Conservation (phyloP, 768 basidiomycete genomes). For the Gyrodon lividus region DNA sequence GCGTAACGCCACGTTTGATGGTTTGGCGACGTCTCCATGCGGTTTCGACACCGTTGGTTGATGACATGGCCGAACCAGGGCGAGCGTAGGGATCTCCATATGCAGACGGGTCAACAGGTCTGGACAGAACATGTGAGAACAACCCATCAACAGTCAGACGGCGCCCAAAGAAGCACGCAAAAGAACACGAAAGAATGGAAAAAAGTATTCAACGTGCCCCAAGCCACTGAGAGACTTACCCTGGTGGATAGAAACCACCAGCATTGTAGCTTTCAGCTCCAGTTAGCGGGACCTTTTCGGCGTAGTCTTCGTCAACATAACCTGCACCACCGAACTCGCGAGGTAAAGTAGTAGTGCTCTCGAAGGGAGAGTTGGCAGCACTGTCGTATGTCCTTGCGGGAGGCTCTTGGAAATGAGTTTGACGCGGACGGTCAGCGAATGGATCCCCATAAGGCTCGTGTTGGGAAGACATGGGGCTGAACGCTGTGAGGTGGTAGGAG, state of each 20-base stretch:
- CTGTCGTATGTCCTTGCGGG: slow-evolving; percentile 45
- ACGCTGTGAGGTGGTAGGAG: neutral
- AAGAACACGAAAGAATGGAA: slow-evolving; percentile 10
- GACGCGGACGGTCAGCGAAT: slow-evolving; percentile 67
- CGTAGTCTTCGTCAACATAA: slow-evolving; percentile 65
- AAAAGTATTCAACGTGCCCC: neutral
- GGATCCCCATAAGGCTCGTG: slow-evolving; percentile 55
- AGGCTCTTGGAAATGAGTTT: slow-evolving; percentile 58
- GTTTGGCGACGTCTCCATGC: slow-evolving; percentile 81
- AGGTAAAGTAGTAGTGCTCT: slow-evolving; percentile 56
- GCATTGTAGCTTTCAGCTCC: slow-evolving; percentile 51
- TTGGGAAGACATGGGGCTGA: slow-evolving; percentile 25
- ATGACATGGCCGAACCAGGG: slow-evolving; percentile 52
- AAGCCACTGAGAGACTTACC: slow-evolving; percentile 43
- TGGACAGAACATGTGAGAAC: slow-evolving; percentile 25
- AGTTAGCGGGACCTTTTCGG: slow-evolving; percentile 78
- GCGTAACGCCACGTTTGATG: slow-evolving; percentile 90
- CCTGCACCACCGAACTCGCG: slow-evolving; percentile 46
- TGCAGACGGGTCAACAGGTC: slow-evolving; percentile 51
- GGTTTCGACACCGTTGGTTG: slow-evolving; percentile 56
- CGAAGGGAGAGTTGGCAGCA: slow-evolving; percentile 45
- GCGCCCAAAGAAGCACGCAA: neutral
- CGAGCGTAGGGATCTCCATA: slow-evolving; percentile 69
- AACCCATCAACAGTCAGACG: neutral
- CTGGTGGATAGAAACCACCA: slow-evolving; percentile 70